These are phyloP conservation scores for Mortierella sp. DNA, from an alignment of 371 early-diverging fungal genomes.

Conservation along the genomic window DNA sequence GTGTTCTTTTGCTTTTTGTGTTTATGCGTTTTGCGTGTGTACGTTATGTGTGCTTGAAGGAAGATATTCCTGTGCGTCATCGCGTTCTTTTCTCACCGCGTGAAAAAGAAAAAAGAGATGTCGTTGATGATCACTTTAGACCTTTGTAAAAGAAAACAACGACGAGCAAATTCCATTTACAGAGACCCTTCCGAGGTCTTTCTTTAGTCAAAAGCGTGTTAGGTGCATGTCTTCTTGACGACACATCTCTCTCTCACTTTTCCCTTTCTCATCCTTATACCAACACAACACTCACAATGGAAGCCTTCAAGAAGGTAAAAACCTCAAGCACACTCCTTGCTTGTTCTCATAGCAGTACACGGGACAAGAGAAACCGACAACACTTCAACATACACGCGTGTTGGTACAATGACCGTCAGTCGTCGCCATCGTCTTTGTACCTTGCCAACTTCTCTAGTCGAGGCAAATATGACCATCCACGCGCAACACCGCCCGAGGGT, in stretches of 20 bases:
- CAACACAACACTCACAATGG: conserved; percentile 22
- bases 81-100: no score
- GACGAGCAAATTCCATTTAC: background rate
- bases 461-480: no score
- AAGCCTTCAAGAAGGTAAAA: conserved; percentile 46
- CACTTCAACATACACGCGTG: no score
- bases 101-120: no score
- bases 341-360: background rate
- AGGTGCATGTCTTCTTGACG: background rate
- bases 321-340: no score
- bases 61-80: background rate
- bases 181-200: background rate
- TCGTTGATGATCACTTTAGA: no score
- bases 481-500: no score
- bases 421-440: no score
- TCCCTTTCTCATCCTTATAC: background rate
- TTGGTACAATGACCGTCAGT: no score
- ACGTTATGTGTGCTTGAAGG: no score
- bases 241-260: conserved; percentile 1
- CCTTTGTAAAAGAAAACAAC: background rate
- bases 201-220: background rate
- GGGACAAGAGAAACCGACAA: background rate
- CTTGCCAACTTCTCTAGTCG: no score
- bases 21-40: no score
- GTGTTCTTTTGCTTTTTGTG: background rate